Evolutionary conservation across 108 stramenopile genomes (phyloP).

Genomic region (Chaetoceros tenuissimus): DNA sequence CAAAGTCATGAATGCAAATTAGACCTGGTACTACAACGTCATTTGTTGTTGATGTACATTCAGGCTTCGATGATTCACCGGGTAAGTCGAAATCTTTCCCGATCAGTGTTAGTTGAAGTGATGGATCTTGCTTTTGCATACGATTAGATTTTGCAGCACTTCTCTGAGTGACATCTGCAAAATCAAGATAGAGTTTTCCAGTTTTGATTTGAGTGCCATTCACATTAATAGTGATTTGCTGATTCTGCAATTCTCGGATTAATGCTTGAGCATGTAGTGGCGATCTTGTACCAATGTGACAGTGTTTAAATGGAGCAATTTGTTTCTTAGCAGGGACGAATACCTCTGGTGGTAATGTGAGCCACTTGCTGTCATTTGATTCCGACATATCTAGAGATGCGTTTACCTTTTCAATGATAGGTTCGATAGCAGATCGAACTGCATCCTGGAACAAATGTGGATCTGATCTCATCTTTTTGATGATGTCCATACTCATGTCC

Average conservation of each 20-base stretch:
- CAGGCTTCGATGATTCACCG: slow-evolving; percentile 56
- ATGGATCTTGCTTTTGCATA: no score
- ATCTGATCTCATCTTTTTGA: slow-evolving; percentile 11
- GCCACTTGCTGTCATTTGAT: no score
- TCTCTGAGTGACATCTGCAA: slow-evolving; percentile 46
- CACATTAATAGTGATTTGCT: slow-evolving; percentile 19
- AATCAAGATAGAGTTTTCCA: slow-evolving; percentile 63
- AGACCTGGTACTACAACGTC: slow-evolving; percentile 59
- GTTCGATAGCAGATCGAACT: slow-evolving; percentile 25
- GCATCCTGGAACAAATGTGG: slow-evolving; percentile 17
- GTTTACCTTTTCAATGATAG: slow-evolving; percentile 30
- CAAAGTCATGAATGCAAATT: slow-evolving; percentile 42
- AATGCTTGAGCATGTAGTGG: slow-evolving; percentile 37
- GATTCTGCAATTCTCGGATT: slow-evolving; percentile 47
- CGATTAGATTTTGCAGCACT: slow-evolving; percentile 7
- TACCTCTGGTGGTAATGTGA: no score
- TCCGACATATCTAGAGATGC: no score
- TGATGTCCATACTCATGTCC: not conserved
- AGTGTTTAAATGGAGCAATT: slow-evolving; percentile 15
- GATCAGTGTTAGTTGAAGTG: no score
- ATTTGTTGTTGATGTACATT: slow-evolving; percentile 75
- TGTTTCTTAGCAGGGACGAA: slow-evolving; percentile 11
- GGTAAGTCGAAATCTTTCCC: no score
- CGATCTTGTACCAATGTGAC: slow-evolving; percentile 44
- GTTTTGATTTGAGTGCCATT: slow-evolving; percentile 17